Evolutionary conservation across 2,329 filamentous ascomycete genomes (phyloP).

Genomic region (Magnaporthiopsis poae): DNA sequence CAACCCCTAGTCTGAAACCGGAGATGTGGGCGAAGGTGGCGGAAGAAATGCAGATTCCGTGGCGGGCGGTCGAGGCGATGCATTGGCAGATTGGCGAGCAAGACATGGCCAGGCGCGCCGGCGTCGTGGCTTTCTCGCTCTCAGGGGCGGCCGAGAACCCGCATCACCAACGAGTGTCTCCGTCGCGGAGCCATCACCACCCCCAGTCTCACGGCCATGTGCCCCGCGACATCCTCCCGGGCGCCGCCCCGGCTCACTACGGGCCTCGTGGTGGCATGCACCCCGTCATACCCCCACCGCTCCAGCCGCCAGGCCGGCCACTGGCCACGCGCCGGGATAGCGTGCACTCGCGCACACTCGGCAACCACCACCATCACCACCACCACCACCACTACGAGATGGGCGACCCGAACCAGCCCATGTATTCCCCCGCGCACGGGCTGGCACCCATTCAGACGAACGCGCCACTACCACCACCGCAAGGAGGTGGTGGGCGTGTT

Average conservation of each 20-base stretch:
- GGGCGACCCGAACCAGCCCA: conserved; percentile 1
- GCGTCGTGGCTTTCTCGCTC: conserved; percentile 74
- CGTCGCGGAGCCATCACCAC: conserved; percentile 31
- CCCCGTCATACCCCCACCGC: conserved; percentile 10
- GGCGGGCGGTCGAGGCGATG: conserved; percentile 93
- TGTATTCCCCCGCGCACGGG: conserved; percentile 28
- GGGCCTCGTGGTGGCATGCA: conserved; percentile 20
- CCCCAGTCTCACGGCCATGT: conserved; percentile 38
- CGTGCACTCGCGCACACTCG: conserved; percentile 24
- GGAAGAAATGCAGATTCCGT: conserved; percentile 88
- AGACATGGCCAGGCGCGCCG: conserved; percentile 88
- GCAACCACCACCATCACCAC: conserved; percentile 9
- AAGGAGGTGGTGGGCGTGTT: not conserved
- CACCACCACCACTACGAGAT: conserved; percentile 19
- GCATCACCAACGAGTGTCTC: conserved; percentile 25
- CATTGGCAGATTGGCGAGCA: conserved; percentile 92
- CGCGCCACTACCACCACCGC: conserved; percentile 14
- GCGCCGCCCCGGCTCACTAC: conserved; percentile 33
- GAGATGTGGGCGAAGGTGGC: conserved; percentile 97
- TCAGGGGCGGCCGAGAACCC: conserved; percentile 22
- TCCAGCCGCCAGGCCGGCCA: conserved; percentile 13
- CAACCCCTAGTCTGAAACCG: conserved; percentile 68
- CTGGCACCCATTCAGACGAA: conserved; percentile 43
- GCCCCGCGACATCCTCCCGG: conserved; percentile 31
- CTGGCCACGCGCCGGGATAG: conserved; percentile 30